phyloP scores from a whole-genome alignment of 805 yeast species.

The Pichia manshurica region DNA sequence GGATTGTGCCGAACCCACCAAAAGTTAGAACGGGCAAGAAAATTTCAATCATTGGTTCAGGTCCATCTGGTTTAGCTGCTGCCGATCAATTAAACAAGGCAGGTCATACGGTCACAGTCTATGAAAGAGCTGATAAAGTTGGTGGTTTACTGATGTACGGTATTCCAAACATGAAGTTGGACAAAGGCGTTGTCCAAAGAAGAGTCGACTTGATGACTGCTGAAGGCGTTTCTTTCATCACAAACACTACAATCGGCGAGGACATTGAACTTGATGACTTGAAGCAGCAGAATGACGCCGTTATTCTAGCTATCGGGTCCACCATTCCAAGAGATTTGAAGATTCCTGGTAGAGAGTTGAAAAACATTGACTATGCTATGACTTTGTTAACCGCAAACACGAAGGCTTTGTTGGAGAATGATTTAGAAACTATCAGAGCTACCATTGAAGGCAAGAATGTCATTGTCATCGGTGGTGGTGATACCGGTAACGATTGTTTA shows the following conservation, averaged over 20 bases:
- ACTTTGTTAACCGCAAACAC: slow-evolving; percentile 83
- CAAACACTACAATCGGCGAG: slow-evolving; percentile 78
- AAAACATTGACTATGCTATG: slow-evolving; percentile 94
- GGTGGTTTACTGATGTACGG: slow-evolving; percentile 99
- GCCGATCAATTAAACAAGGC: slow-evolving; percentile 97
- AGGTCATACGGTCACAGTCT: slow-evolving; percentile 87
- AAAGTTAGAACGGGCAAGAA: slow-evolving; percentile 72
- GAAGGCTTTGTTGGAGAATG: slow-evolving; percentile 75
- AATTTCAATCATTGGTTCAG: slow-evolving; percentile 89
- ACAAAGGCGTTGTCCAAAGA: slow-evolving; percentile 86
- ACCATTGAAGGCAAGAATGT: slow-evolving; percentile 81
- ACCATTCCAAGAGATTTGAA: slow-evolving; percentile 93
- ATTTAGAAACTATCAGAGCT: slow-evolving; percentile 69
- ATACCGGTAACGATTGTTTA: slow-evolving; percentile 97
- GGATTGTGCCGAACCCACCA: slow-evolving; percentile 88
- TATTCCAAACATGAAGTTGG: slow-evolving; percentile 98
- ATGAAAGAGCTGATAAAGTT: slow-evolving; percentile 89
- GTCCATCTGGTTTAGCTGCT: slow-evolving; percentile 94
- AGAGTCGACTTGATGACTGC: slow-evolving; percentile 86
- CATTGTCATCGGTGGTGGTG: slow-evolving; percentile 99
- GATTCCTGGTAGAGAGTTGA: slow-evolving; percentile 89
- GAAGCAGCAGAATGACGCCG: slow-evolving; percentile 66
- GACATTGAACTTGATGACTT: slow-evolving; percentile 70
- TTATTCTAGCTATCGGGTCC: slow-evolving; percentile 87
- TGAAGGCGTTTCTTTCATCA: slow-evolving; percentile 79